Evolutionary conservation across 352 stramenopile genomes (phyloP), one percentile per base, ranked within the genome.

Genomic region (Pythium insidiosum): DNA sequence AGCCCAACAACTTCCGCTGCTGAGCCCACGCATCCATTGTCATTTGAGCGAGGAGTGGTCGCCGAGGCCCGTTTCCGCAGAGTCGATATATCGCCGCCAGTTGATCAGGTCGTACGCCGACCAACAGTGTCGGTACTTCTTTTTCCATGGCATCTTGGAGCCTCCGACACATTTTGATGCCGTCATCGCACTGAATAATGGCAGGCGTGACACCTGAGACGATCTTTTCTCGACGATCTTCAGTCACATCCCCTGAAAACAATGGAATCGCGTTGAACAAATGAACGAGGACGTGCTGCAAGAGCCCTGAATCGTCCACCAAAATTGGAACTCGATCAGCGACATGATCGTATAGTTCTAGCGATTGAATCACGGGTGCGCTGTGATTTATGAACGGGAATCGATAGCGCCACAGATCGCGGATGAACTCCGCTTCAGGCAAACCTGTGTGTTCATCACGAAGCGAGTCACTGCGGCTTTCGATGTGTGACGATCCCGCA

Each of bases 301-400:
- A 31, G 12, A 80, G 29, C 0, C 68, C 71, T 0, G 44, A 58
- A 0, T 36, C 19, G 25, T 85, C 73, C 0, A 82, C 38, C 31
- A 83, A 38, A 2, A 85, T 50, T 0, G 73, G 73, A 3, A 78
- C 31, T 4, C 58, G 58, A 25, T 76, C 63, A 15, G 50, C 49
- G 6, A 83, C 9, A 1, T 38, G 28, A 35, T 78, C 68, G 5
- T n/a, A n/a, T n/a, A n/a, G n/a, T n/a, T n/a, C n/a, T n/a, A n/a
- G n/a, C n/a, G n/a, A n/a, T n/a, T n/a, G n/a, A n/a, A n/a, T n/a
- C n/a, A n/a, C n/a, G n/a, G n/a, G n/a, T n/a, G n/a, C n/a, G n/a
- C n/a, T n/a, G n/a, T n/a, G n/a, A n/a, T n/a, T n/a, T n/a, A 85
- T 29, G 31, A 83, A 69, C 1, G 56, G 50, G 16, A 81, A 80